Percentiles rank a stretch among this genome's conserved stretches.
phyloP scores from a whole-genome alignment of 129 eudicot genomes.

The Glebionis coronaria region DNA sequence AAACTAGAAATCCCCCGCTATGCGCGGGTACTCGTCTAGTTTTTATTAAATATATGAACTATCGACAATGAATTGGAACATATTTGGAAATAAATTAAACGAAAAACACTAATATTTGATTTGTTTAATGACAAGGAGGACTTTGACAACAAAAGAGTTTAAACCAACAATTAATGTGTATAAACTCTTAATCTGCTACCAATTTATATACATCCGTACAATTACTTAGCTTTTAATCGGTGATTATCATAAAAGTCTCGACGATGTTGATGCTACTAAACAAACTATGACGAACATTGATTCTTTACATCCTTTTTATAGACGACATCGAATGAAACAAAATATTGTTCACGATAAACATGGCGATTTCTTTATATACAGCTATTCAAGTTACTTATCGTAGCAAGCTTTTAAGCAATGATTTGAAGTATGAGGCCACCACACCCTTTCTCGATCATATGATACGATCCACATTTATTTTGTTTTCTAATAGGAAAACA shows the following conservation, averaged over 20 bases:
- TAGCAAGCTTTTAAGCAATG: neutral
- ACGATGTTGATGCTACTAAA: neutral
- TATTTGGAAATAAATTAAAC: neutral
- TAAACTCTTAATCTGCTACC: neutral
- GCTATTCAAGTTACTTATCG: neutral
- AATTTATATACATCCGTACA: neutral
- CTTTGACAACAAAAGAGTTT: neutral
- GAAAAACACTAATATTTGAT: neutral
- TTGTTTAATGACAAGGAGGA: slow-evolving; percentile 10
- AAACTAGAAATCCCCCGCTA: too few species aligned
- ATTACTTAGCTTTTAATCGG: neutral
- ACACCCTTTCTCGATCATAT: neutral
- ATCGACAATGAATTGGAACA: too few species aligned
- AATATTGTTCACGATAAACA: too few species aligned
- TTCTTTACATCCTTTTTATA: neutral
- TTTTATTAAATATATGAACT: too few species aligned
- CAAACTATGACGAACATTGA: neutral
- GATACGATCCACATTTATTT: neutral
- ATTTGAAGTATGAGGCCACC: too few species aligned
- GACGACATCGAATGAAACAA: neutral
- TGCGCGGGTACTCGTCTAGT: too few species aligned
- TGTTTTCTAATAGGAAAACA: neutral
- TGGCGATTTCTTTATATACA: too few species aligned
- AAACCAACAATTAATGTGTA: slow-evolving; percentile 3
- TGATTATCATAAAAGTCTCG: neutral